phyloP scores from a whole-genome alignment of 1,139 yeast species.

The Diutina rugosa region DNA sequence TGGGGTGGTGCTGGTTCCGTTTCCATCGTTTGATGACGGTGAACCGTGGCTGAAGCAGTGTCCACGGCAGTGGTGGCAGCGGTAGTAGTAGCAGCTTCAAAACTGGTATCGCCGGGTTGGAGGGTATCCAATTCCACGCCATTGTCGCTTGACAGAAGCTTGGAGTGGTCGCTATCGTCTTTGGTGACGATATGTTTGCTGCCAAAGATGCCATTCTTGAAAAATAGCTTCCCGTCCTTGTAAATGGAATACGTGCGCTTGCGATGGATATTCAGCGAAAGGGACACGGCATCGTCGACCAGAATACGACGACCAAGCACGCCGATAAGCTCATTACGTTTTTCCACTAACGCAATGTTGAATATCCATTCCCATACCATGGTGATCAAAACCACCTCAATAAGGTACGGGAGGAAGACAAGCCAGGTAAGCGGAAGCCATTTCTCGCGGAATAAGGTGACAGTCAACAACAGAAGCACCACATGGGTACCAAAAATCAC shows the following conservation, averaged over 20 bases:
- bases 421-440: constrained; percentile 30
- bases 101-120: background rate
- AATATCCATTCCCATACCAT: constrained; percentile 42
- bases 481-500: constrained; percentile 16
- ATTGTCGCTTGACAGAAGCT: background rate
- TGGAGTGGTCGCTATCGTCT: background rate
- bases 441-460: constrained; percentile 13
- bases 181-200: background rate
- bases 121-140: background rate
- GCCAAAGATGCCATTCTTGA: background rate
- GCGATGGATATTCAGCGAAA: constrained; percentile 2
- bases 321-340: constrained; percentile 29
- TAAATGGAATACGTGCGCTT: constrained; percentile 1
- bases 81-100: background rate
- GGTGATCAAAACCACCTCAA: constrained; percentile 27
- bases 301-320: constrained; percentile 36
- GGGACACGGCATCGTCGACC: constrained; percentile 18
- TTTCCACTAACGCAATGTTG: constrained; percentile 28
- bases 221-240: background rate
- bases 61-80: background rate
- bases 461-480: constrained; percentile 16
- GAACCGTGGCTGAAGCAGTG: background rate
- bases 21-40: background rate
- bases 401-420: constrained; percentile 18
- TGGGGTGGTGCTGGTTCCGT: background rate